Evolutionary conservation across 495 filamentous ascomycete genomes (phyloP).

Genomic region (Penicillium coffeae): DNA sequence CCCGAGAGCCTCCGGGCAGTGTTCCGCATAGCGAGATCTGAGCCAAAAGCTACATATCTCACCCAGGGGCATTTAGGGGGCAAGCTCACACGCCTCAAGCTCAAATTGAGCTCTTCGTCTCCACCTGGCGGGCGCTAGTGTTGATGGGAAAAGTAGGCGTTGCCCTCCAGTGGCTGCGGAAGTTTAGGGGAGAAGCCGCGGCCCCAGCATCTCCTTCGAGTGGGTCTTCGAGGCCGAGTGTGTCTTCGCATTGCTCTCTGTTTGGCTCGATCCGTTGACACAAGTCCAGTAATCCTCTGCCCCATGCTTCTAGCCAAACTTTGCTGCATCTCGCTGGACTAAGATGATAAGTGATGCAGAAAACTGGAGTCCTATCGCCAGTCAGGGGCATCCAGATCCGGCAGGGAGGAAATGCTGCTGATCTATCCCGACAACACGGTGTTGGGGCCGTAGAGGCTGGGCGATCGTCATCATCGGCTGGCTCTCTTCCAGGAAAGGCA

Average conservation of each 20-base stretch:
- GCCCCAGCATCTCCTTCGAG: constrained; percentile 1
- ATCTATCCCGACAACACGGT: constrained; percentile 22
- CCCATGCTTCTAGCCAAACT: constrained; percentile 2
- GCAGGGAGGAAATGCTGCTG: constrained; percentile 18
- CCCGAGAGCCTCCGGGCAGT: too few species aligned
- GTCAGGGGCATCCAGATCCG: constrained; percentile 19
- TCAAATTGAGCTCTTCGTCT: too few species aligned
- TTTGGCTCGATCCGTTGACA: constrained; percentile 14
- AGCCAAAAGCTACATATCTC: neutral
- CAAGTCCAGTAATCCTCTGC: neutral
- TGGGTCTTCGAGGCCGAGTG: constrained; percentile 10
- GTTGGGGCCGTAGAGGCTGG: constrained; percentile 17
- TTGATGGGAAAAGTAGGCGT: constrained; percentile 17
- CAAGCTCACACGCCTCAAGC: too few species aligned
- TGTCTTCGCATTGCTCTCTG: constrained; percentile 16
- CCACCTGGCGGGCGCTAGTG: too few species aligned
- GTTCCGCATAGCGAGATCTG: too few species aligned
- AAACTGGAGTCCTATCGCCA: constrained; percentile 2
- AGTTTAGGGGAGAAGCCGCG: constrained; percentile 11
- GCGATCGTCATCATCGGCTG: constrained; percentile 18
- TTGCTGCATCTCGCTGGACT: neutral
- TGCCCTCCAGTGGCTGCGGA: constrained; percentile 20
- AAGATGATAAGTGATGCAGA: neutral
- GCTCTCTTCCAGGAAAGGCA: constrained; percentile 1
- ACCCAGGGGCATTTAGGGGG: too few species aligned